These are phyloP conservation scores for Yarrowia yakushimensis DNA, from an alignment of 805 yeast genomes.

Conservation along the genomic window DNA sequence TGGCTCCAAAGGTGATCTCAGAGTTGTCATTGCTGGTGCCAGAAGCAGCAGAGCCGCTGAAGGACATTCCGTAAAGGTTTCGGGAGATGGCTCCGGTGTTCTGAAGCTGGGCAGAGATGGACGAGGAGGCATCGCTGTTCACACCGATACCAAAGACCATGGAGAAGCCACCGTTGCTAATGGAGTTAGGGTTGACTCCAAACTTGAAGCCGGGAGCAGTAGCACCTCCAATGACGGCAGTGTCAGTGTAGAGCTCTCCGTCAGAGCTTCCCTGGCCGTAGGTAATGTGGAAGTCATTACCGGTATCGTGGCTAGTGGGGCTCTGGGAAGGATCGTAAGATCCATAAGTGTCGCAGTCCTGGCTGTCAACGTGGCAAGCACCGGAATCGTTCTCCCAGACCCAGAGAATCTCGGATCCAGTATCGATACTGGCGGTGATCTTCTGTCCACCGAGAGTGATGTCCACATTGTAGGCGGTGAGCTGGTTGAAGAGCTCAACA, in stretches of 20 bases:
- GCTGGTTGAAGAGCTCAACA: not conserved
- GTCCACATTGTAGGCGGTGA: not conserved
- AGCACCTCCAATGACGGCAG: not conserved
- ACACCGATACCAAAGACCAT: not conserved
- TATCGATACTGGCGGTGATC: not conserved
- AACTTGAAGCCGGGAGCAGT: not conserved
- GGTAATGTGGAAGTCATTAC: not conserved
- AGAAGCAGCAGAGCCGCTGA: not conserved
- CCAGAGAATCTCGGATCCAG: slow-evolving; percentile 2
- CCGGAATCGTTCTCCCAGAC: not conserved
- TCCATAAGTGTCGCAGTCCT: not conserved
- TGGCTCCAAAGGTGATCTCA: slow-evolving; percentile 46
- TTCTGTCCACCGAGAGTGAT: not conserved
- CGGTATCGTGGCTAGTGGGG: not conserved
- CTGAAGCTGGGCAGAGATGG: not conserved
- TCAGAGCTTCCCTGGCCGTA: not conserved
- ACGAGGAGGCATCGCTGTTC: not conserved
- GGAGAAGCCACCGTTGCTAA: not conserved
- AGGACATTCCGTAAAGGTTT: not conserved
- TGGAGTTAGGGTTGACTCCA: not conserved
- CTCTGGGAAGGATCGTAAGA: not conserved
- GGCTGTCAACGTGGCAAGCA: not conserved
- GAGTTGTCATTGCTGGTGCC: not conserved
- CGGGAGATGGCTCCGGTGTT: not conserved
- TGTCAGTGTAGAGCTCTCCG: not conserved